Base-by-base conservation (phyloP, 495 filamentous ascomycete genomes). In the Hypoxylon crocopeplum region DNA sequence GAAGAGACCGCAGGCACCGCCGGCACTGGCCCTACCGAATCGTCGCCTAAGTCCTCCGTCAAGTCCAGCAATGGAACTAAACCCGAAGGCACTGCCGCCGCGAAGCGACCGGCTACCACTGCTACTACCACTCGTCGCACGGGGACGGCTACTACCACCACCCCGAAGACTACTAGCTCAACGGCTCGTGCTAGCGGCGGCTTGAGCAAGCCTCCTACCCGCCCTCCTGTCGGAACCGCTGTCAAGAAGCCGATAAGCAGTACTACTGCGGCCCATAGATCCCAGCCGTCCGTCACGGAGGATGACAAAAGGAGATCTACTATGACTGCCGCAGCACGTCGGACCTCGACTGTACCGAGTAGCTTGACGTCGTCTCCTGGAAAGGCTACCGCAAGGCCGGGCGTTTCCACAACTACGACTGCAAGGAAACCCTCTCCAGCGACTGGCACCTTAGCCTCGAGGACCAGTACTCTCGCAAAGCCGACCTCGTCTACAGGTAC, bases 291-390 rank as follows among this genome's bases (percentile, higher is more conserved):
- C 19, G 61, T 75, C 12, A 75, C 77, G 12, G 78, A 81, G 40
- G 77, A 80, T 40, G 78, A 81, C 49, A 77, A 74, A 66, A 79
- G 74, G 67, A 64, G 62, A 20, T 62, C 70, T 3, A 70, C 68
- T n/a, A 63, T 73, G 36, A 68, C 70, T 5, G 71, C 68, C 19
- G 55, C 76, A 7, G 64, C 76, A 10, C 73, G 76, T 49, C 76
- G 77, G 34, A 70, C 73, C 30, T 78, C 76, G 7, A 68, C 64
- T 5, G 70, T 66, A 0, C 62, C 67, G 27, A 50, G 69, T 30
- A 67, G 63, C 33, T 47, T 62, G 17, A 59, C 67, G 13, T 65
- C 70, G 21, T 78, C 78, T 45, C 79, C 80, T 2, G 62, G 68
- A 40, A 81, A 78, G 54, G 25, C 71, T 29, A 34, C 67, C 36